Base-by-base conservation (phyloP, 2,329 filamentous ascomycete genomes). In the Ampelomyces quisqualis region DNA sequence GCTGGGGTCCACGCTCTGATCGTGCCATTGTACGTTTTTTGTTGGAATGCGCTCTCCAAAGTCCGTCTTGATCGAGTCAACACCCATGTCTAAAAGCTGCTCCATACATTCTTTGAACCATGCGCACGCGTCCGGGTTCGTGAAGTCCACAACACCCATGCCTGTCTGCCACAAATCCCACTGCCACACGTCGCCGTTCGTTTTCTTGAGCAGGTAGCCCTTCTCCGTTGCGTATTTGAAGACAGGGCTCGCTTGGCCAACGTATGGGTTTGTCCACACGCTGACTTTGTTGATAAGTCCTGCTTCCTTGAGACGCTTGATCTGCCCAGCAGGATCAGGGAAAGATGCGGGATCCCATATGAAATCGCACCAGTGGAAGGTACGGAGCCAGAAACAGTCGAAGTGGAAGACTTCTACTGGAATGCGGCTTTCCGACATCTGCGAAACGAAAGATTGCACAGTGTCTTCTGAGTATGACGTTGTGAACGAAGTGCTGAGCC, bases 111-210 rank as follows among this genome's bases (percentile, higher is more conserved):
- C 65, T 13, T 73, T 71, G 56, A 82, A 88, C 85, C 85, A 88
- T 18, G 73, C 66, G 40, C 76, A 76, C 1, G 85, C 85, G 0
- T 74, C 78, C 0, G 84, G 85, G 65, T 88, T 88, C 5, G 85
- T 88, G 58, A 88, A 84, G 58, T 88, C 85, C 10, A 88, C 73
- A 2, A 88, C 70, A 3, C 78, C 84, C 85, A 88, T 88, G 23
- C 85, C 85, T 2, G 84, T 83, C 61, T 88, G 85, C 85, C 85
- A 88, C 28, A 85, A 68, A 55, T 88, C 85, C 82, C 84, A 87
- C 65, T 88, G 85, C 80, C 81, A 88, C 15, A 88, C 70, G 47
- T 85, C 81, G 9, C 82, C 84, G 55, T 75, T 87, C 49, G 77
- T 80, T 19, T 83, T 78, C 70, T 83, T 85, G 43, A 88, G 73